A percentile compares a stretch with the other conserved stretches of the same genome.
These are phyloP conservation scores for Talaromyces adpressus DNA, from an alignment of 495 filamentous ascomycete species.

Conservation along the genomic window DNA sequence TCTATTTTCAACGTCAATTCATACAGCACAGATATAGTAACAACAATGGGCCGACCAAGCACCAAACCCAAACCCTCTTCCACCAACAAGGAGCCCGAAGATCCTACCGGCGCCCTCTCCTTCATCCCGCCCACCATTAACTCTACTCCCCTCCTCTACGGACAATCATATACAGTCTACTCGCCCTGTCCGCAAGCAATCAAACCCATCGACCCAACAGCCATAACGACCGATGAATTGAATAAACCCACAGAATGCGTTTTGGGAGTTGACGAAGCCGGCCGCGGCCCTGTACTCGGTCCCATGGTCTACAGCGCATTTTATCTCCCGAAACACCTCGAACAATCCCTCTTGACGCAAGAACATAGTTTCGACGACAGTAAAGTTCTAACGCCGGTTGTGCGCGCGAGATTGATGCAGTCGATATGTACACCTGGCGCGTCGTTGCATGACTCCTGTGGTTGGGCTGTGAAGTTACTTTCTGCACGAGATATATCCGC, in stretches of 20 bases:
- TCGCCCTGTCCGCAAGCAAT: slow-evolving; percentile 57
- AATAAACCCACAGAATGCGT: slow-evolving; percentile 45
- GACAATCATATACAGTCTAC: slow-evolving; percentile 78
- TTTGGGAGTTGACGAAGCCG: slow-evolving; percentile 92
- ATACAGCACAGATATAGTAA: not conserved
- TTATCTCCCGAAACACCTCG: slow-evolving; percentile 65
- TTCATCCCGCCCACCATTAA: slow-evolving; percentile 80
- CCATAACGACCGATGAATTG: slow-evolving; percentile 6
- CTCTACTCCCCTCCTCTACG: slow-evolving; percentile 51
- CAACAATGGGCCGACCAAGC: not conserved
- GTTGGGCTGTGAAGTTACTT: slow-evolving; percentile 74
- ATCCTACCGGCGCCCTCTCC: slow-evolving; percentile 48
- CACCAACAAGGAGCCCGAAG: slow-evolving; percentile 22
- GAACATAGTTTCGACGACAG: slow-evolving; percentile 87
- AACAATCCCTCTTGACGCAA: slow-evolving; percentile 62
- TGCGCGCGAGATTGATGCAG: slow-evolving; percentile 70
- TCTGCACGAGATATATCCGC: slow-evolving; percentile 79
- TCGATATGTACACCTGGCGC: slow-evolving; percentile 55
- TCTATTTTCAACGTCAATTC: not conserved
- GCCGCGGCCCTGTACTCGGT: slow-evolving; percentile 87
- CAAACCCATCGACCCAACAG: slow-evolving; percentile 27
- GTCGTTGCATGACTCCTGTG: slow-evolving; percentile 63
- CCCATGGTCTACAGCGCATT: slow-evolving; percentile 96
- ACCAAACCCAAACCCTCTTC: not conserved
- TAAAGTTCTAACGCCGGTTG: slow-evolving; percentile 70